Conservation (phyloP, 768 basidiomycete species). For the Panaeolus papilionaceus region DNA sequence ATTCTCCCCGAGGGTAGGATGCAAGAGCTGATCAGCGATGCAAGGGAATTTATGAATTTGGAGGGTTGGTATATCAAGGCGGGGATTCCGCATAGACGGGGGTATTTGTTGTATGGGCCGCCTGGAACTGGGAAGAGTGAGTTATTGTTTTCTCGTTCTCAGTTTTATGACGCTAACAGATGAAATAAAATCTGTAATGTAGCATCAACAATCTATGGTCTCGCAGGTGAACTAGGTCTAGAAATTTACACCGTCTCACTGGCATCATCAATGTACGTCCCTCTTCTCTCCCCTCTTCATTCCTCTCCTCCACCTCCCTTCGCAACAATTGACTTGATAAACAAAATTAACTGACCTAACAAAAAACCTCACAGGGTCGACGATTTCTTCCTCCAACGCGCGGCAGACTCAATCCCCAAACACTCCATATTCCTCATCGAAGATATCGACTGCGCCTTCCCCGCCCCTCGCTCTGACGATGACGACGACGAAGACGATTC, state of each 20-base stretch:
- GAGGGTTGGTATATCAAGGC: conserved; percentile 65
- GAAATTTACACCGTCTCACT: conserved; percentile 78
- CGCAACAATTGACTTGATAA: neutral
- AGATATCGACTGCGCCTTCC: conserved; percentile 68
- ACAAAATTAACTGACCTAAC: neutral
- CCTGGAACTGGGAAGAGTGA: conserved; percentile 70
- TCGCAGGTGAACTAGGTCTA: conserved; percentile 73
- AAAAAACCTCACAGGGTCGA: conserved; percentile 45
- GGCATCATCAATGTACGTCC: conserved; percentile 49
- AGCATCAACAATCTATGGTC: conserved; percentile 61
- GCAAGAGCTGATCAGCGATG: conserved; percentile 54
- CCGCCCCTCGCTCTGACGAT: conserved; percentile 49
- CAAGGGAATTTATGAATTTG: conserved; percentile 55
- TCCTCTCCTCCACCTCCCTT: neutral
- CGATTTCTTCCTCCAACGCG: conserved; percentile 53
- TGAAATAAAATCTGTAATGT: no score
- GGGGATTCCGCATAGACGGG: conserved; percentile 63
- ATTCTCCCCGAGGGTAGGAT: conserved; percentile 55
- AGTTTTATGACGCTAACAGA: conserved; percentile 30
- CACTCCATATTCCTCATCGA: conserved; percentile 62
- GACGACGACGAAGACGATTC: conserved; percentile 20
- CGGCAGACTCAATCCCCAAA: conserved; percentile 54
- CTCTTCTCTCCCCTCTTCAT: no score
- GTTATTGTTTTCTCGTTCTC: conserved; percentile 21
- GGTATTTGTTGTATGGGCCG: conserved; percentile 62